Evolutionary conservation across 805 yeast species (phyloP), one percentile per base, ranked within the genome.

Genomic region (Candida ulmi): DNA sequence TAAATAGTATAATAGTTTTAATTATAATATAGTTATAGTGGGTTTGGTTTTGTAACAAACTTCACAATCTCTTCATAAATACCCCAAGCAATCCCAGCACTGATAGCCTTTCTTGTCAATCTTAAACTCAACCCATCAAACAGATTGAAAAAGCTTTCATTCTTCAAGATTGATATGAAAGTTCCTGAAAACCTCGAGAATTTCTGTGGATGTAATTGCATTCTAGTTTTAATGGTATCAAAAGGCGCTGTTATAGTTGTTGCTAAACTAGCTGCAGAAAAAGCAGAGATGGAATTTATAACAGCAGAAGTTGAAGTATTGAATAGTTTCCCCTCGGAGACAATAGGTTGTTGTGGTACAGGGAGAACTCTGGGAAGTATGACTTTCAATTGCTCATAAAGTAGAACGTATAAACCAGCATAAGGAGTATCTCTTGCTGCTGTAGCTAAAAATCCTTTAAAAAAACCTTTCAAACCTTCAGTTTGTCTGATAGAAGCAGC

Each of bases 81-180:
- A 43, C 96, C 87, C 99, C 99, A 93, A 36, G 96, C 88, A 44
- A 93, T 88, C 2, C 96, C 97, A 0, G 97, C 91, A 60, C 95
- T 84, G 35, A 86, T 60, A 0, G 91, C 96, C 62, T 93, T 93
- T 50, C 98, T 71, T 5, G 83, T 71, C 36, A 93, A 69, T 47
- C 99, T 69, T 50, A 93, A 68, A 30, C 87, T 74, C 24, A 93
- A 63, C 0, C 99, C 99, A 58, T 87, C 82, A 58, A 93, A 90
- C 38, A 93, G 65, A 34, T 80, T 74, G 19, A 60, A 46, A 19
- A 71, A 48, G 5, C 68, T 81, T 60, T 64, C 90, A 52, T 58
- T 63, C 44, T 49, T 64, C 50, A 62, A 53, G 41, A 71, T 73
- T 24, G 43, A 25, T 5, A 34, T 36, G 38, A 66, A 47, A 8